These are phyloP conservation scores for Talaromyces sp. DNA, from an alignment of 2,329 filamentous ascomycete species.

Conservation along the genomic window DNA sequence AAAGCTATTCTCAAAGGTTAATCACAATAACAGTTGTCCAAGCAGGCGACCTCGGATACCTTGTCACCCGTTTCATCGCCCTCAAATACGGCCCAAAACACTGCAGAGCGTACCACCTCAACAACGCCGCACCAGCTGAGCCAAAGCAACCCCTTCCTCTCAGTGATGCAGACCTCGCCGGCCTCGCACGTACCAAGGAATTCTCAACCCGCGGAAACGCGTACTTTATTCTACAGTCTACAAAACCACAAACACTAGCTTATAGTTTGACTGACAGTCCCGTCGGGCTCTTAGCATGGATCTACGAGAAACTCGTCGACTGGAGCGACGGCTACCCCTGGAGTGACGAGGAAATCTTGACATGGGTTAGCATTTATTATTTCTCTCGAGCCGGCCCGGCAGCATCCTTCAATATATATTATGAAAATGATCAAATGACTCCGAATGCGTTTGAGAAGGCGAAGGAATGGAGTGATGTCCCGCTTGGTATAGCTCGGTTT, in stretches of 20 bases:
- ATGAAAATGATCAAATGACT: not conserved
- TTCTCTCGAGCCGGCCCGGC: constrained; percentile 1
- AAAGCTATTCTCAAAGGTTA: not conserved
- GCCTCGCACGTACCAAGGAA: constrained; percentile 1
- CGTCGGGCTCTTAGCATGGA: constrained; percentile 2
- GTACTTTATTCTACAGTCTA: constrained; percentile 1
- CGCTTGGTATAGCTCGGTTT: not conserved
- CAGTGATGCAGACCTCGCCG: not conserved
- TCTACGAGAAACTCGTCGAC: constrained; percentile 3
- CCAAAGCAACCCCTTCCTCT: not conserved
- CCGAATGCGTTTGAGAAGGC: constrained; percentile 1
- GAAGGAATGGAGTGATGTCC: not conserved
- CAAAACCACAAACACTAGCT: not conserved
- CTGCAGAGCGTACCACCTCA: constrained; percentile 4
- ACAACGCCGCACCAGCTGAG: constrained; percentile 1
- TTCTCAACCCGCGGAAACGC: not conserved
- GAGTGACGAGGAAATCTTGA: constrained; percentile 4
- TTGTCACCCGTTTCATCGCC: not conserved
- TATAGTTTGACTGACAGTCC: constrained; percentile 1
- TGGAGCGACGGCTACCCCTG: constrained; percentile 5
- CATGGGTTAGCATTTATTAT: constrained; percentile 6
- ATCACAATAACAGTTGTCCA: not conserved
- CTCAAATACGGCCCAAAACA: not conserved
- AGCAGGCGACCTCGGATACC: constrained; percentile 1
- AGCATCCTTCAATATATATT: not conserved